These are phyloP conservation scores for Annulohypoxylon stygium DNA, from an alignment of 495 filamentous ascomycete genomes.

Conservation along the genomic window DNA sequence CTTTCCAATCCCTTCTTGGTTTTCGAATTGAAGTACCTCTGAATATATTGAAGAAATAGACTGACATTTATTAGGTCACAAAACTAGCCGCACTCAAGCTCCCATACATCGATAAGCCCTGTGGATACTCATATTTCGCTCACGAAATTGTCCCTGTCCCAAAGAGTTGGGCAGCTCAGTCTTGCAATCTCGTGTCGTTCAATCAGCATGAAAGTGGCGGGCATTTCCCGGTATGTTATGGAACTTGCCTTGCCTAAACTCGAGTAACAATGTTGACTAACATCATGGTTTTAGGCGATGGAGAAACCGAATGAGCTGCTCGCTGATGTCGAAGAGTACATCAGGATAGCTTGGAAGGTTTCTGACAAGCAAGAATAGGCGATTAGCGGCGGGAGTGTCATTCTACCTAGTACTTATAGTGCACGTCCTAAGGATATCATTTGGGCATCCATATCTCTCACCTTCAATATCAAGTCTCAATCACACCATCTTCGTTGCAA, in stretches of 20 bases:
- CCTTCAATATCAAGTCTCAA: no score
- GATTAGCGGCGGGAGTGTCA: background rate
- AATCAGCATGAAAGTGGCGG: background rate
- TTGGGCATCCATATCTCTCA: no score
- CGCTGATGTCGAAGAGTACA: slow-evolving; percentile 15
- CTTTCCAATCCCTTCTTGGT: background rate
- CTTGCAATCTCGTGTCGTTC: background rate
- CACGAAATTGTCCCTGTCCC: background rate
- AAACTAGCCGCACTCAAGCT: background rate
- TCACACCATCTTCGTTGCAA: no score
- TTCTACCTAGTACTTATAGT: no score
- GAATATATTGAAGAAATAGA: background rate
- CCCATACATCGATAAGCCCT: slow-evolving; percentile 1
- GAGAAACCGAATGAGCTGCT: slow-evolving; percentile 17
- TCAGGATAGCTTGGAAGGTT: slow-evolving; percentile 10
- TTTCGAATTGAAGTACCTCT: background rate
- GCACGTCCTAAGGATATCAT: no score
- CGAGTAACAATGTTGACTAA: background rate
- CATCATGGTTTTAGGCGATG: slow-evolving; percentile 1
- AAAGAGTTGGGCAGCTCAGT: background rate
- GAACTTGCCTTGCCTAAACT: background rate
- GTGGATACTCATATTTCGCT: background rate
- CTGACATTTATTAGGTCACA: background rate
- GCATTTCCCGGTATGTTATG: background rate
- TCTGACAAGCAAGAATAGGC: background rate